Percentiles rank a stretch among this genome's conserved stretches.
Conservation (phyloP, 73 alveolate genomes). For the Symbiodinium pilosum region DNA sequence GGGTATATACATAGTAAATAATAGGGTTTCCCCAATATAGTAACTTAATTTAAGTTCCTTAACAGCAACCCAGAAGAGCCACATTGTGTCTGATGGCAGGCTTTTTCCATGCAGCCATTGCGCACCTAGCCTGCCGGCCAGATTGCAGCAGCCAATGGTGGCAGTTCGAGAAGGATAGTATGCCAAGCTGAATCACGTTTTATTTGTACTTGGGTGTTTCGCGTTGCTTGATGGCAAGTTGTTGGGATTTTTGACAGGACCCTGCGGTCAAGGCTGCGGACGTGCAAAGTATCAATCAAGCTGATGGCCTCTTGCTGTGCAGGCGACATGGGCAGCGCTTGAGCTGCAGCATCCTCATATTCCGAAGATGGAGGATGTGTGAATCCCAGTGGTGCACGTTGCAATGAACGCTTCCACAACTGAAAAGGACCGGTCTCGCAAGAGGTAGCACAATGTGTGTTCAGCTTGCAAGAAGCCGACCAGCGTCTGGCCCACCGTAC, state of each 20-base stretch:
- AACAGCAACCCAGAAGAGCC: too few relatives aligned
- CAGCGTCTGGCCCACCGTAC: too few relatives aligned
- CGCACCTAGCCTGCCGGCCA: slow-evolving; percentile 85
- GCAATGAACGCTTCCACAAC: too few relatives aligned
- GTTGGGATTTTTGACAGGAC: not conserved
- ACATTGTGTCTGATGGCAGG: not conserved
- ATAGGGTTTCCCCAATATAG: too few relatives aligned
- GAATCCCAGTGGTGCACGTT: not conserved
- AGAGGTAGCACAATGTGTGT: not conserved
- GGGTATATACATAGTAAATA: too few relatives aligned
- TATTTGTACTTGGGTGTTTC: not conserved
- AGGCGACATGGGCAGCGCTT: slow-evolving; percentile 90
- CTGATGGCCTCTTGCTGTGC: not conserved
- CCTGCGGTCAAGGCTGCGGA: not conserved
- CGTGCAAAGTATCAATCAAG: not conserved
- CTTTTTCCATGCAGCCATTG: slow-evolving; percentile 83
- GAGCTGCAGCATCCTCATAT: slow-evolving; percentile 42
- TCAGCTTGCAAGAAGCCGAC: too few relatives aligned
- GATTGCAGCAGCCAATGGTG: slow-evolving; percentile 88
- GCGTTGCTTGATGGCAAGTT: not conserved
- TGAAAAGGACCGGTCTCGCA: not conserved
- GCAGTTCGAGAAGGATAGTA: slow-evolving; percentile 83
- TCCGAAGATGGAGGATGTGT: slow-evolving; percentile 67
- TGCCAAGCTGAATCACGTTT: too few relatives aligned
- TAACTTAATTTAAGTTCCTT: too few relatives aligned